Percentiles rank a stretch among this genome's conserved stretches.
phyloP scores from a whole-genome alignment of 2,329 filamentous ascomycete species.

The Chalaropsis thielavioides region DNA sequence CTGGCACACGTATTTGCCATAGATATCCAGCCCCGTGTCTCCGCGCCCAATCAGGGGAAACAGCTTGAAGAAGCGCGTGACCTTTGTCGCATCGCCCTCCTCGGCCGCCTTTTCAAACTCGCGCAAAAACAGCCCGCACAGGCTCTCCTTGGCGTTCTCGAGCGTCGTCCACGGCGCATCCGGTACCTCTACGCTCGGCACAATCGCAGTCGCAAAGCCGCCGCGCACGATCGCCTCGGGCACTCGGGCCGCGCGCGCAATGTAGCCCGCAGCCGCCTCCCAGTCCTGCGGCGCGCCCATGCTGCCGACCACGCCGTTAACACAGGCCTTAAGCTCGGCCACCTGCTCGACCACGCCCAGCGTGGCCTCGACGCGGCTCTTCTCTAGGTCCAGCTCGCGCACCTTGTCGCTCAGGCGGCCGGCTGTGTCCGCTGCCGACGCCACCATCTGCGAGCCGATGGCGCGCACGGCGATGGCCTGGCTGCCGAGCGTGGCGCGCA shows the following conservation, averaged over 20 bases:
- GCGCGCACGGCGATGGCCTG: slow-evolving; percentile 72
- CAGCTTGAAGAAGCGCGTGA: slow-evolving; percentile 94
- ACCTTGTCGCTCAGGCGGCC: slow-evolving; percentile 75
- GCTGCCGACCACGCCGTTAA: slow-evolving; percentile 82
- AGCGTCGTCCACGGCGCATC: slow-evolving; percentile 80
- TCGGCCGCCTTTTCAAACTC: slow-evolving; percentile 88
- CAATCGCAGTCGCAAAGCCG: slow-evolving; percentile 77
- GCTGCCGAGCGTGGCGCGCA: slow-evolving; percentile 74
- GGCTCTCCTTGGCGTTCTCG: slow-evolving; percentile 70
- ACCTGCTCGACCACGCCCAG: slow-evolving; percentile 90
- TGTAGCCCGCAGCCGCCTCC: slow-evolving; percentile 87
- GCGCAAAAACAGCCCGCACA: slow-evolving; percentile 79
- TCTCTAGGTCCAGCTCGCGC: slow-evolving; percentile 76
- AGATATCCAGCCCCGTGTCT: slow-evolving; percentile 83
- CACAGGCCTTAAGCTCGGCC: slow-evolving; percentile 89
- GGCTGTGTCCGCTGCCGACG: slow-evolving; percentile 71
- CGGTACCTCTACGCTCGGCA: slow-evolving; percentile 89
- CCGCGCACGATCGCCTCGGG: slow-evolving; percentile 68
- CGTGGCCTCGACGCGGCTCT: slow-evolving; percentile 79
- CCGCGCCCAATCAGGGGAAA: slow-evolving; percentile 86
- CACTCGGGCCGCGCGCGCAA: slow-evolving; percentile 68
- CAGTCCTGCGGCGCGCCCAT: slow-evolving; percentile 98
- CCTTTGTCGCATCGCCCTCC: slow-evolving; percentile 74
- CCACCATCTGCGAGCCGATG: slow-evolving; percentile 83
- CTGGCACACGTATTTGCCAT: slow-evolving; percentile 89